Evolutionary conservation across 805 yeast genomes (phyloP).

Genomic region (Debaryomyces castellii): DNA sequence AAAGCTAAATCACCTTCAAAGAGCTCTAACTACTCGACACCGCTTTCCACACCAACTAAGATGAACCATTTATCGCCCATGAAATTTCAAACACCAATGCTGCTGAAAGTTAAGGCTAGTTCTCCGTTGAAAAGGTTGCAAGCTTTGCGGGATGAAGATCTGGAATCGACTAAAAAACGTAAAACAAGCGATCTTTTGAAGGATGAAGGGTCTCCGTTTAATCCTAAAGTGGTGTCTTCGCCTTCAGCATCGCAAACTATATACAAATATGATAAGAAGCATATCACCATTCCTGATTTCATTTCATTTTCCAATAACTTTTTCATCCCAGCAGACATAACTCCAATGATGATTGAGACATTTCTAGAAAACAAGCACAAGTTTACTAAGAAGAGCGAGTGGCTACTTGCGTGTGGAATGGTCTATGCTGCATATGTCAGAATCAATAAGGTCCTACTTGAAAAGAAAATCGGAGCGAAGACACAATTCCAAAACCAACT

Average conservation of each 20-base stretch:
- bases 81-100: slow-evolving; percentile 27
- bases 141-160: slow-evolving; percentile 18
- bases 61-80: slow-evolving; percentile 14
- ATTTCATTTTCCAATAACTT: slow-evolving; percentile 59
- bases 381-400: slow-evolving; percentile 54
- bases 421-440: slow-evolving; percentile 57
- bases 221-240: slow-evolving; percentile 11
- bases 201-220: slow-evolving; percentile 28
- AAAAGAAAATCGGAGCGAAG: slow-evolving; percentile 48
- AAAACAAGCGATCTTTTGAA: slow-evolving; percentile 7
- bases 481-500: slow-evolving; percentile 50
- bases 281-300: slow-evolving; percentile 33
- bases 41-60: slow-evolving; percentile 12
- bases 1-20: slow-evolving; percentile 10
- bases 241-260: slow-evolving; percentile 3
- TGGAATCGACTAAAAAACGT: slow-evolving; percentile 9
- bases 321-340: slow-evolving; percentile 54
- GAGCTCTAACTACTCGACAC: slow-evolving; percentile 9
- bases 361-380: slow-evolving; percentile 51
- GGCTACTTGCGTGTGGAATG: slow-evolving; percentile 71
- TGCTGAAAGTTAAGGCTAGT: slow-evolving; percentile 19
- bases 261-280: slow-evolving; percentile 16
- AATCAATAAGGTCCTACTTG: slow-evolving; percentile 48
- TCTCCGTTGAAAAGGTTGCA: slow-evolving; percentile 40
- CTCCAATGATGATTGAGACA: slow-evolving; percentile 49